phyloP scores from a whole-genome alignment of 176 grass and related monocot genomes.

The Luzula sylvatica region DNA sequence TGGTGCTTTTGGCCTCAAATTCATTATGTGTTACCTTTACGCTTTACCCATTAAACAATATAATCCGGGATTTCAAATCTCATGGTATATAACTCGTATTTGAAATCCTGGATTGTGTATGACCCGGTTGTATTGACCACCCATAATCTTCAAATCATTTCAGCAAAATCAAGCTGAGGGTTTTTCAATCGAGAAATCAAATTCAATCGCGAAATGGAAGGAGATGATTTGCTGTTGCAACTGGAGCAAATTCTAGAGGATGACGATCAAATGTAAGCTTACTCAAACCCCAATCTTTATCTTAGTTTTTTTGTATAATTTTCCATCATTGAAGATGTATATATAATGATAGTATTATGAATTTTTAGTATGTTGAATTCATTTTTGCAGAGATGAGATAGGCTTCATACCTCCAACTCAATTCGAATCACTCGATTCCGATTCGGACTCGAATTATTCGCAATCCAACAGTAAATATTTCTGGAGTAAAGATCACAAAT shows the following conservation, averaged over 20 bases:
- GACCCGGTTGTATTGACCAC: no score
- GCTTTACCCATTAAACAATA: no score
- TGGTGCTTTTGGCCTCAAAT: no score
- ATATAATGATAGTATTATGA: not conserved
- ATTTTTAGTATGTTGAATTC: not conserved
- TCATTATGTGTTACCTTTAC: no score
- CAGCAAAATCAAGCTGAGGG: no score
- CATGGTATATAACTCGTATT: no score
- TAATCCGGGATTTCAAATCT: no score
- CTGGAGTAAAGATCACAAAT: conserved; percentile 70
- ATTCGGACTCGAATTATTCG: conserved; percentile 1
- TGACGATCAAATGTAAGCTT: conserved; percentile 36
- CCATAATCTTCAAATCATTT: no score
- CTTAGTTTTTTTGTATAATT: not conserved
- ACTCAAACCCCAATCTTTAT: not conserved
- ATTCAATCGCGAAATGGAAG: not conserved
- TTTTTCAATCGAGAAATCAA: not conserved
- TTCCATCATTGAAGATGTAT: not conserved
- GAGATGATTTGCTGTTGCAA: conserved; percentile 25
- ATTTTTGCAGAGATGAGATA: conserved; percentile 47
- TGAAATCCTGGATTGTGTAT: no score
- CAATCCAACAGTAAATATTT: conserved; percentile 25
- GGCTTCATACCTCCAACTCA: conserved; percentile 66
- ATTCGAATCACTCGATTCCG: conserved; percentile 30
- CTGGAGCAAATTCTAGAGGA: conserved; percentile 39